Percentiles rank a stretch among this genome's conserved stretches.
Conservation (phyloP, 495 filamentous ascomycete species). For the Lophiostoma macrostomum region DNA sequence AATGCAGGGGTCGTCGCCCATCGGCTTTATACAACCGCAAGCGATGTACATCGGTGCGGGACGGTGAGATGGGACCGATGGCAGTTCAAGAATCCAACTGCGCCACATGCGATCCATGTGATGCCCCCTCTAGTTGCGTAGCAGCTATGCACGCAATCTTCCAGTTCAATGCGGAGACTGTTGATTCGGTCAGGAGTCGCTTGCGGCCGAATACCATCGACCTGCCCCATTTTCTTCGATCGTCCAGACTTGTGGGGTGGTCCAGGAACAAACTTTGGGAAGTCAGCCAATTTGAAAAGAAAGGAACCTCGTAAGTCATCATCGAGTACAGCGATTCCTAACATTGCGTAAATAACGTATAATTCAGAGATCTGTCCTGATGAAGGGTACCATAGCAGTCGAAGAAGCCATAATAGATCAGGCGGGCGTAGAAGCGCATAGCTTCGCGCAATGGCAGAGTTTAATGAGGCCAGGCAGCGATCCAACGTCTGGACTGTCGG, state of each 20-base stretch:
- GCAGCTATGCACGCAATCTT: no score
- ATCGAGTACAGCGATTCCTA: no score
- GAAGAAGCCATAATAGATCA: conserved; percentile 29
- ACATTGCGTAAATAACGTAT: no score
- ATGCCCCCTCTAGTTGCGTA: conserved; percentile 4
- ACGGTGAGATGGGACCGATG: conserved; percentile 11
- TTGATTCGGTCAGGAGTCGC: no score
- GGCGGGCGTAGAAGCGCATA: conserved; percentile 22
- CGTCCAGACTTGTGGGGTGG: no score
- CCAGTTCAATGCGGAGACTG: no score
- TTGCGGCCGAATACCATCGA: no score
- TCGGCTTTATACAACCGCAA: conserved; percentile 15
- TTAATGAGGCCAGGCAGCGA: conserved; percentile 24
- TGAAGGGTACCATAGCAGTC: conserved; percentile 29
- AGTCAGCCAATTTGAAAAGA: no score
- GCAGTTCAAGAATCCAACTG: background rate
- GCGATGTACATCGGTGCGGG: background rate
- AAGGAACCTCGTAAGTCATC: no score
- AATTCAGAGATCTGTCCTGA: no score
- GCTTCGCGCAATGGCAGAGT: conserved; percentile 25
- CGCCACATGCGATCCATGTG: conserved; percentile 1
- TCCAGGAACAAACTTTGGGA: no score
- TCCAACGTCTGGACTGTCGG: conserved; percentile 13
- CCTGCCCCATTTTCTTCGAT: no score
- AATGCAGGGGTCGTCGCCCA: conserved; percentile 13